Evolutionary conservation across 2,329 filamentous ascomycete species (phyloP).

Genomic region (Fusarium paranaense): DNA sequence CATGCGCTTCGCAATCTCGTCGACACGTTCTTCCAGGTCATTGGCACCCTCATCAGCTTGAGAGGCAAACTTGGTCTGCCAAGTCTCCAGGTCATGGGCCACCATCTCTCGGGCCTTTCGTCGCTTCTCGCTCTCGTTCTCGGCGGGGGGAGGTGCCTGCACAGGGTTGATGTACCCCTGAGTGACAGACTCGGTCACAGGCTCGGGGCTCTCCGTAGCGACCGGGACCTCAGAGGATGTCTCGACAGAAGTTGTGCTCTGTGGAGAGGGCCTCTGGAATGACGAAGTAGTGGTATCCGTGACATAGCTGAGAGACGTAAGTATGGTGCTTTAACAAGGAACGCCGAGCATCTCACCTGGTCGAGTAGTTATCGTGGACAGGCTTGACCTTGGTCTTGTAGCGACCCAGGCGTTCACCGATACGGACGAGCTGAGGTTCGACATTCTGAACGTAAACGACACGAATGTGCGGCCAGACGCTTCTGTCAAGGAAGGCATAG

Average conservation of each 20-base stretch:
- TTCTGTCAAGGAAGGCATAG: conserved; percentile 77
- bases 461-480: conserved; percentile 84
- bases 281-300: conserved; percentile 47
- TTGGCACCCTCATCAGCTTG: conserved; percentile 83
- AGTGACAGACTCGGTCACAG: conserved; percentile 40
- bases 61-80: conserved; percentile 89
- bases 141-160: conserved; percentile 57
- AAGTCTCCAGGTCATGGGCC: conserved; percentile 80
- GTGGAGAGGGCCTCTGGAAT: conserved; percentile 50
- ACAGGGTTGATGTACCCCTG: conserved; percentile 50
- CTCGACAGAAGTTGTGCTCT: conserved; percentile 45
- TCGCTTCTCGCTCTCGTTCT: conserved; percentile 65
- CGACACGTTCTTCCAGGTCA: conserved; percentile 78
- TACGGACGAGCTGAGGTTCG: conserved; percentile 92
- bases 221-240: conserved; percentile 46
- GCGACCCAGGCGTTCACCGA: conserved; percentile 87
- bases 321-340: background rate
- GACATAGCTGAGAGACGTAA: conserved; percentile 31
- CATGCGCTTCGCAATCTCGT: conserved; percentile 67
- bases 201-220: conserved; percentile 17
- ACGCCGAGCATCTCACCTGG: conserved; percentile 19
- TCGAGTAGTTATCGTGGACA: conserved; percentile 24
- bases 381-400: conserved; percentile 64
- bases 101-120: conserved; percentile 75
- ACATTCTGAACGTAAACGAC: conserved; percentile 91